Evolutionary conservation across 2,329 filamentous ascomycete genomes (phyloP).

Genomic region (Verticillium klebahnii): DNA sequence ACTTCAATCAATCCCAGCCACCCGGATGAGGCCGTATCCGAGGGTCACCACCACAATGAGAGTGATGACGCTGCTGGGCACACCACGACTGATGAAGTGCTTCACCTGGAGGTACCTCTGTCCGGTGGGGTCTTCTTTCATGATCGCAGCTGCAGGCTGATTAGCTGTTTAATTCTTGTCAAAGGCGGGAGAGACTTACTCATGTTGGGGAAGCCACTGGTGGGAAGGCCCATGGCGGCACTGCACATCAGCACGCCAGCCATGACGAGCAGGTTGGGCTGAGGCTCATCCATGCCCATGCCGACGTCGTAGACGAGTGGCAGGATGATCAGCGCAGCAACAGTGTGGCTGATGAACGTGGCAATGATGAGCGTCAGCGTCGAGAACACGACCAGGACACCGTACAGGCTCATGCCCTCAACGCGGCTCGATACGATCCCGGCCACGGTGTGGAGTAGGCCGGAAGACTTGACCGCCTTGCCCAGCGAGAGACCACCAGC

Average conservation of each 20-base stretch:
- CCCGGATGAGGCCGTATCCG: slow-evolving; percentile 85
- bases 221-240: slow-evolving; percentile 95
- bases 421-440: slow-evolving; percentile 69
- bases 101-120: slow-evolving; percentile 87
- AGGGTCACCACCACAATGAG: slow-evolving; percentile 80
- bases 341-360: slow-evolving; percentile 96
- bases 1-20: slow-evolving; percentile 54
- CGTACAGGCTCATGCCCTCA: slow-evolving; percentile 76
- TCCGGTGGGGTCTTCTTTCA: slow-evolving; percentile 96
- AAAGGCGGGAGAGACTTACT: slow-evolving; percentile 58
- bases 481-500: slow-evolving; percentile 89
- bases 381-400: slow-evolving; percentile 81
- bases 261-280: slow-evolving; percentile 95
- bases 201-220: slow-evolving; percentile 98
- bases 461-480: slow-evolving; percentile 90
- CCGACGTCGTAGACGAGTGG: slow-evolving; percentile 88
- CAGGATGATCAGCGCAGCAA: slow-evolving; percentile 90
- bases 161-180: not conserved
- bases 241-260: slow-evolving; percentile 92
- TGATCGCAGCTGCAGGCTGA: slow-evolving; percentile 71
- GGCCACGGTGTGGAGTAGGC: slow-evolving; percentile 85
- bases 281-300: slow-evolving; percentile 76
- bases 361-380: slow-evolving; percentile 84
- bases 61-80: slow-evolving; percentile 79
- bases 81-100: slow-evolving; percentile 91